Percentiles rank a stretch among this genome's conserved stretches.
phyloP scores from a whole-genome alignment of 225 moss, liverwort and hornwort genomes.

The Neckera pumila region DNA sequence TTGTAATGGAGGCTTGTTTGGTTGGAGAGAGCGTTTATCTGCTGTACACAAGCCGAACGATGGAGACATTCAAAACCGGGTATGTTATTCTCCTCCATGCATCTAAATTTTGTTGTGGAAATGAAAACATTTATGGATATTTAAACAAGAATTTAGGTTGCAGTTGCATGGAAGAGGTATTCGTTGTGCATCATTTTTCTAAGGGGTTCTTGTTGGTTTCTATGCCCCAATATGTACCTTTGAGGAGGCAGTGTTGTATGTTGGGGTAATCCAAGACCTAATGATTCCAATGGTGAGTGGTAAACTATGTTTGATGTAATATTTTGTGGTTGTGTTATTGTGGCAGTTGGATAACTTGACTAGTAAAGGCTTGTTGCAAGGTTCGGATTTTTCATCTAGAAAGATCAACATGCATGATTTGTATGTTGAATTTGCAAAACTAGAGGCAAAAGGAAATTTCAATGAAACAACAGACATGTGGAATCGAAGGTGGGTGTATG shows the following conservation, averaged over 20 bases:
- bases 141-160: too few relatives aligned
- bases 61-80: not conserved
- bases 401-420: not conserved
- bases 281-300: not conserved
- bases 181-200: too few relatives aligned
- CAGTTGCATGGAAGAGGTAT: too few relatives aligned
- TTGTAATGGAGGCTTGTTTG: too few relatives aligned
- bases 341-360: not conserved
- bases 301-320: not conserved
- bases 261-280: not conserved
- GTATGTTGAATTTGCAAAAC: not conserved
- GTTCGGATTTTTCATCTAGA: not conserved
- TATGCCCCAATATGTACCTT: too few relatives aligned
- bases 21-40: not conserved
- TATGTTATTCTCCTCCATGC: not conserved
- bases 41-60: fast-evolving
- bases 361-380: not conserved
- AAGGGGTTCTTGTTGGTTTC: too few relatives aligned
- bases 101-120: not conserved
- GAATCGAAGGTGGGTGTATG: not conserved
- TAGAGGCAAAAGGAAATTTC: not conserved
- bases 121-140: fast-evolving
- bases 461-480: not conserved
- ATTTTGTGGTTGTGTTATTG: not conserved
- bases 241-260: too few relatives aligned